Percentiles rank a stretch among this genome's conserved stretches.
These are phyloP conservation scores for Galerina marginata DNA, from an alignment of 768 basidiomycete species.

Conservation along the genomic window DNA sequence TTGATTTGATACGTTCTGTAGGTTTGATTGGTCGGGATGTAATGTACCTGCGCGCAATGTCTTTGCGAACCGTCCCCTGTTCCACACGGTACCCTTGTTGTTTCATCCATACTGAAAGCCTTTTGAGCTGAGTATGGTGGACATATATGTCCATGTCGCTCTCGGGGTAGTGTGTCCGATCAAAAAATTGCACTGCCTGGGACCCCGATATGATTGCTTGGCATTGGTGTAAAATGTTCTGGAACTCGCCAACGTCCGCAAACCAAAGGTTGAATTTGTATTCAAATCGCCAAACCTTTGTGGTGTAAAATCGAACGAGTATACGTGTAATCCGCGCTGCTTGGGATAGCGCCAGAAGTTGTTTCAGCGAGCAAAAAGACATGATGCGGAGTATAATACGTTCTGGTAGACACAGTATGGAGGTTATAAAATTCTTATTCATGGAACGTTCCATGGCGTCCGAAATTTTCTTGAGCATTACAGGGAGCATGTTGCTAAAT, in stretches of 20 bases:
- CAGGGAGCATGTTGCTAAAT: too few relatives aligned
- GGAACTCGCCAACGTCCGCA: background rate
- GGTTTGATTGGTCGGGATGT: too few relatives aligned
- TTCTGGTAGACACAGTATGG: background rate
- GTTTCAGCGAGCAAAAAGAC: background rate
- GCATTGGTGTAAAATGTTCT: background rate
- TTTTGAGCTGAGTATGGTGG: too few relatives aligned
- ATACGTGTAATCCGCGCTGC: background rate
- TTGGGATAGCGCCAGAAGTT: background rate
- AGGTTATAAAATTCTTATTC: background rate
- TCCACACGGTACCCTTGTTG: too few relatives aligned
- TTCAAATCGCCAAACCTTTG: slow-evolving; percentile 2
- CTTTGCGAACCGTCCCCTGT: too few relatives aligned
- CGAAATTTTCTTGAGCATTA: too few relatives aligned
- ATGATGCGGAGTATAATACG: background rate
- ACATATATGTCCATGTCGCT: slow-evolving; percentile 12
- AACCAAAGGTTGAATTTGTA: slow-evolving; percentile 3
- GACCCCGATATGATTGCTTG: slow-evolving; percentile 5
- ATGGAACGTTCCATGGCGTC: too few relatives aligned
- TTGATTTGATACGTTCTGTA: too few relatives aligned
- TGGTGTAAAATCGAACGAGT: background rate
- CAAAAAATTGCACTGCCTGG: slow-evolving; percentile 11
- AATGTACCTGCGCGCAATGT: too few relatives aligned
- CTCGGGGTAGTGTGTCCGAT: background rate
- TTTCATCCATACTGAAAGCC: too few relatives aligned